Evolutionary conservation across 345 rosid species (phyloP).

Genomic region (Dimocarpus longan): DNA sequence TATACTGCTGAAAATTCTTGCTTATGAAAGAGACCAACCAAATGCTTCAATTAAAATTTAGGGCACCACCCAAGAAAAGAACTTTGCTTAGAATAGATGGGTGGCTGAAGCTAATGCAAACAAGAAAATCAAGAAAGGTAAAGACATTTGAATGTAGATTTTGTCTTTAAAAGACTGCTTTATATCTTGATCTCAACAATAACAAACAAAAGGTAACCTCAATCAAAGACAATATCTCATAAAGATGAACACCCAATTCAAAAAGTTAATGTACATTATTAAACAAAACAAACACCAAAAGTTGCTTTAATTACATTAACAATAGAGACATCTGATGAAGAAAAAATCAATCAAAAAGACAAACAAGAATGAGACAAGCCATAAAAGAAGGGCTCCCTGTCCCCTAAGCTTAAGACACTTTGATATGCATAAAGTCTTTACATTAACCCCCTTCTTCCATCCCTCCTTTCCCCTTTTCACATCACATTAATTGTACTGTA

Average conservation of each 20-base stretch:
- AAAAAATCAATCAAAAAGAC: background rate
- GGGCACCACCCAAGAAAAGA: constrained; percentile 10
- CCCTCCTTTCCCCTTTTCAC: background rate
- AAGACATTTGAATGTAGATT: background rate
- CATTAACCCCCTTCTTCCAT: background rate
- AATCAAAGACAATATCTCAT: constrained; percentile 12
- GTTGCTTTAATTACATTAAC: background rate
- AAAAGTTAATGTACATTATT: constrained; percentile 4
- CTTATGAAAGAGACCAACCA: background rate
- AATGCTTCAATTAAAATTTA: too few relatives aligned
- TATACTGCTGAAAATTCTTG: background rate
- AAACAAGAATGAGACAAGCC: constrained; percentile 32
- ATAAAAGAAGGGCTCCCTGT: constrained; percentile 32
- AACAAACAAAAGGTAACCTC: constrained; percentile 9
- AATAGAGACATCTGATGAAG: background rate
- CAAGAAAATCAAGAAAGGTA: constrained; percentile 9
- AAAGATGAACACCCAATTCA: background rate
- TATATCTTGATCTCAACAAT: constrained; percentile 1
- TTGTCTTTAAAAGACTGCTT: background rate
- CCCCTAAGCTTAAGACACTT: constrained; percentile 29
- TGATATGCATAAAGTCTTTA: background rate
- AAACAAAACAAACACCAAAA: constrained; percentile 6
- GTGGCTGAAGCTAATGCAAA: constrained; percentile 14
- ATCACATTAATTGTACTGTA: background rate
- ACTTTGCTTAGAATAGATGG: constrained; percentile 10